phyloP scores from a whole-genome alignment of 768 basidiomycete genomes.

The Boletus insuetus region DNA sequence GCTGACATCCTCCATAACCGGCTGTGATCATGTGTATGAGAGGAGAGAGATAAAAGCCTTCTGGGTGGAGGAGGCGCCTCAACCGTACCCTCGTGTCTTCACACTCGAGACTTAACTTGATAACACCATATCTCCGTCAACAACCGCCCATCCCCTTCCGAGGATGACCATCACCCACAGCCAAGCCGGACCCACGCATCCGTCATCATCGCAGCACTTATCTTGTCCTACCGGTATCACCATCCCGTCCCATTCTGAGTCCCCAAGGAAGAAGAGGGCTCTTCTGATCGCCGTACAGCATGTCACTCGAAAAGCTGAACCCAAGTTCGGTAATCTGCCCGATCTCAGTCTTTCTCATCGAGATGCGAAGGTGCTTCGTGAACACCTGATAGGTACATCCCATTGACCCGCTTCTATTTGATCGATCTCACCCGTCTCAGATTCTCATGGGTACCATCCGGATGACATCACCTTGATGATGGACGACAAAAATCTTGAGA shows the following conservation, averaged over 20 bases:
- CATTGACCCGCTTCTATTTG: neutral
- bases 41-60: neutral
- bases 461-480: conserved; percentile 44
- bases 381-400: conserved; percentile 17
- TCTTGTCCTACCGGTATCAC: neutral
- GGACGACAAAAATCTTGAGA: conserved; percentile 33
- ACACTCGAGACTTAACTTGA: neutral
- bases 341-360: conserved; percentile 19
- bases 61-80: neutral
- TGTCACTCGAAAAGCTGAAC: conserved; percentile 2
- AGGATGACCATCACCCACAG: neutral
- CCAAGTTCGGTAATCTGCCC: neutral
- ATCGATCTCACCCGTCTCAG: conserved; percentile 20
- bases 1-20: too few species aligned
- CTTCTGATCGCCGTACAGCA: conserved; percentile 18
- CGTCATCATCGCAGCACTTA: too few species aligned
- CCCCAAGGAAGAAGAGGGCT: conserved; percentile 13
- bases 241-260: neutral
- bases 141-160: neutral
- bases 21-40: neutral
- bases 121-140: neutral
- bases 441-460: conserved; percentile 35
- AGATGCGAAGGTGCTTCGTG: conserved; percentile 16
- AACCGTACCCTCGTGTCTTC: neutral
- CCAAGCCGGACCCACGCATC: neutral